Evolutionary conservation across 768 basidiomycete genomes (phyloP).

Genomic region (Tulasnella sp.): DNA sequence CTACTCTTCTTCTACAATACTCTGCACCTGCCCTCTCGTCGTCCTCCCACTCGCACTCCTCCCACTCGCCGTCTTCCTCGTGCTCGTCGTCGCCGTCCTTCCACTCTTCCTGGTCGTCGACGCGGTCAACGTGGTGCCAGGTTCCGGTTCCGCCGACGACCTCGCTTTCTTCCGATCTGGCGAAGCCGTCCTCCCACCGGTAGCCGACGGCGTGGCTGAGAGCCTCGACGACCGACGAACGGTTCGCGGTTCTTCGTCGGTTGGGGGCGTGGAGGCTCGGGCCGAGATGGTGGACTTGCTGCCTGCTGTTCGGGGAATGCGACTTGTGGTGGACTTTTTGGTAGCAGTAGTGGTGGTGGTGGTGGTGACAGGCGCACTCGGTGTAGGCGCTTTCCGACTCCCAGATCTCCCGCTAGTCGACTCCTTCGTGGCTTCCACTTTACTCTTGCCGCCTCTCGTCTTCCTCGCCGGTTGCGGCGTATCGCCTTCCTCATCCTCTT

Average conservation of each 20-base stretch:
- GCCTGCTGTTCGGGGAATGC: not conserved
- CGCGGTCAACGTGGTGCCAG: not conserved
- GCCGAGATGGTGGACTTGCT: not conserved
- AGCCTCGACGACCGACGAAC: constrained; percentile 20
- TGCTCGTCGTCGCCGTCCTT: not conserved
- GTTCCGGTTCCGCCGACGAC: not conserved
- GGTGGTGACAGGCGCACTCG: not conserved
- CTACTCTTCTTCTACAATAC: constrained; percentile 6
- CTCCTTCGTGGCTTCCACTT: not conserved
- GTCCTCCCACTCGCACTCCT: not conserved
- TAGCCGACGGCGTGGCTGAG: not conserved
- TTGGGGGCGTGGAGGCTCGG: not conserved
- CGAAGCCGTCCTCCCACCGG: not conserved
- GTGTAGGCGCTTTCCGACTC: not conserved
- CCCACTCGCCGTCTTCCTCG: not conserved
- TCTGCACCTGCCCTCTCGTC: not conserved
- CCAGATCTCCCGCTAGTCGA: not conserved
- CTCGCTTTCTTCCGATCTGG: not conserved
- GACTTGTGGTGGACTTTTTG: not conserved
- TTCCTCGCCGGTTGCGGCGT: not conserved
- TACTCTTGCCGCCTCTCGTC: not conserved
- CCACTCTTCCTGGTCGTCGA: not conserved
- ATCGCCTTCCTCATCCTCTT: not conserved
- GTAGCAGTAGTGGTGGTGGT: not conserved
- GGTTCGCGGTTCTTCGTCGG: not conserved